Evolutionary conservation across 2,329 filamentous ascomycete species (phyloP).

Genomic region (Exophiala sp.): DNA sequence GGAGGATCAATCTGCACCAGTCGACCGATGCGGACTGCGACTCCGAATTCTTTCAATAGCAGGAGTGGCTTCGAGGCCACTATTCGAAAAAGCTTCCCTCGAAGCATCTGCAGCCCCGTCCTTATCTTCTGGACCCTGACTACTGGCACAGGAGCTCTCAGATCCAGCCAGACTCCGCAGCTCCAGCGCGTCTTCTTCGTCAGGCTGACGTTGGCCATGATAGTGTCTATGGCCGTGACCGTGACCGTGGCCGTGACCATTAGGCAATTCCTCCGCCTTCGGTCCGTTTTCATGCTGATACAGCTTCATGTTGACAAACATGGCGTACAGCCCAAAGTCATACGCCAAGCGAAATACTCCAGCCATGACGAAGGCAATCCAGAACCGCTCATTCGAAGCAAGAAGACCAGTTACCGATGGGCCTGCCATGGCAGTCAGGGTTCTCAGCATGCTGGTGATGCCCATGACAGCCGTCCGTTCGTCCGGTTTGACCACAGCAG

Average conservation of each 20-base stretch:
- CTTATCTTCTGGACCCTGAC: neutral
- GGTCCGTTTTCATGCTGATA: constrained; percentile 39
- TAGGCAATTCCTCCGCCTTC: neutral
- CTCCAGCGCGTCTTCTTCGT: constrained; percentile 16
- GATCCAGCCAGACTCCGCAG: constrained; percentile 17
- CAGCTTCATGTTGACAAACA: constrained; percentile 56
- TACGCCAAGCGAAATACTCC: constrained; percentile 51
- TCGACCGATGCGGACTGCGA: constrained; percentile 23
- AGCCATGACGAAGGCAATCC: constrained; percentile 57
- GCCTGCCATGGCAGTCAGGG: constrained; percentile 51
- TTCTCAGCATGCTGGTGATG: constrained; percentile 57
- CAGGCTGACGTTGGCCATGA: neutral
- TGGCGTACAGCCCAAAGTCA: constrained; percentile 53
- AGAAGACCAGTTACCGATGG: constrained; percentile 53
- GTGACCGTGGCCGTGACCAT: neutral
- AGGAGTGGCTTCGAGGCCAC: neutral
- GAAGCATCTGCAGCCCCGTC: neutral
- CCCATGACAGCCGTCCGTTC: constrained; percentile 67
- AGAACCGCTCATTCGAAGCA: constrained; percentile 50
- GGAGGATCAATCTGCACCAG: constrained; percentile 2
- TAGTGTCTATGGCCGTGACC: no score
- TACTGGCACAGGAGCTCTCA: neutral
- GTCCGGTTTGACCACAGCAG: constrained; percentile 58
- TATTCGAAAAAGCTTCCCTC: neutral
- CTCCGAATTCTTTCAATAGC: constrained; percentile 15